Base-by-base conservation (phyloP, 495 filamentous ascomycete genomes). In the Cryomyces antarcticus region DNA sequence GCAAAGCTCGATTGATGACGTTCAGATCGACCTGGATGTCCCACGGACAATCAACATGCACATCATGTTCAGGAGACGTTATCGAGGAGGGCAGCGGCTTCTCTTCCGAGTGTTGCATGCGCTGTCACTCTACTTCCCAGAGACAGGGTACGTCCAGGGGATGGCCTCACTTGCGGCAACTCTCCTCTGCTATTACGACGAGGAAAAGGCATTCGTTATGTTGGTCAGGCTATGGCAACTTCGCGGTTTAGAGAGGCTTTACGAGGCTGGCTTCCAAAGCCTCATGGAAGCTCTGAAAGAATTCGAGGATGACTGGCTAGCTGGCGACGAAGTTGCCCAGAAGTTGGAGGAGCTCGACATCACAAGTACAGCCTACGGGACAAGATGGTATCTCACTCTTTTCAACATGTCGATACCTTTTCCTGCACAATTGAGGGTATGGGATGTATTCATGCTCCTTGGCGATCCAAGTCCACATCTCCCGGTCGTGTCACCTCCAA, bases 351-450 rank as follows among this genome's bases (percentile, higher is more conserved):
- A 89, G 50, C 68, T 94, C 12, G 66, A 69, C 38, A 89, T 99
- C 48, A 71, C 79, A 36, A 73, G 86, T 12, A 99, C 86, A 5
- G 77, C 86, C 17, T 99, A 95, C 57, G 92, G 86, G 30, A 95
- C 88, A 0, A 68, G 86, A 28, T 99, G 89, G 89, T 99, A 99
- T 56, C 69, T 99, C 29, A 99, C 89, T 3, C 70, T 99, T 5
- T 99, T 99, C 68, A 95, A 95, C 61, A 80, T 95, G 49, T 92
- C 83, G 12, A 84, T 99, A 46, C 89, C 89, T 3, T 99, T 96
- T 53, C 72, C 83, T 0, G 92, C 92, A 7, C 89, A 99, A 55
- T 79, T 99, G n/a, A 78, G 89, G 39, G 82, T 99, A 5, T 99
- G 89, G 89, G 89, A 99, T 53, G 83, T 93, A 0, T 96, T 99